Evolutionary conservation across 2,329 filamentous ascomycete genomes (phyloP), one percentile per base, ranked within the genome.

Genomic region (Colletotrichum sp.): DNA sequence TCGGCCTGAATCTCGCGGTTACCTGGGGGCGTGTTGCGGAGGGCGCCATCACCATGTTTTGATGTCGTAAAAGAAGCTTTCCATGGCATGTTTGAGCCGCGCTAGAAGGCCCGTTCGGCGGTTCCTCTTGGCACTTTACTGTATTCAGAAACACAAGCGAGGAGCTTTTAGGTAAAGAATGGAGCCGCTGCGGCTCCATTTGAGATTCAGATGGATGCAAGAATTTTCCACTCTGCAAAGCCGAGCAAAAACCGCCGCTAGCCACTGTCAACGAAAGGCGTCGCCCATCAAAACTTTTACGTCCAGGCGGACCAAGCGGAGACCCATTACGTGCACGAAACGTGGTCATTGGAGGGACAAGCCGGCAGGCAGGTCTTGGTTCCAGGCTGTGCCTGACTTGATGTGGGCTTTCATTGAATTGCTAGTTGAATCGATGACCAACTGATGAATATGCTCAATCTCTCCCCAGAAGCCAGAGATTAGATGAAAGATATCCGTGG

Each of bases 11-110:
- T 73, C 19, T 72, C 57, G 57, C 34, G 34, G 68, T 28, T 12
- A 39, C 34, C 36, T 19, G 68, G 68, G 57, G 55, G 48, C 22
- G 28, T 36, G 59, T 59, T 59, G 44, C 65, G 59, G 55, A 76
- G 74, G 74, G 22, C 64, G 70, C 60, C 68, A 71, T 64, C 68
- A 57, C 59, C 68, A 71, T 65, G 74, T 76, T 76, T 76, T 25
- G 34, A 76, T 76, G 65, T 57, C 70, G 74, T 76, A 76, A 76
- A 76, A 74, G 74, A 76, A 76, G 74, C 74, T 74, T 76, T 52
- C 64, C 48, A 55, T 61, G 71, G 74, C 74, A 60, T 64, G 74
- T 73, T 72, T 63, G 74, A 76, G 70, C 74, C 74, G 70, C 74
- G 74, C 74, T 69, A 76, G 30, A 32, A 73, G 70, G 52, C 59